phyloP scores from a whole-genome alignment of 768 basidiomycete genomes.

The Lactarius sp. region DNA sequence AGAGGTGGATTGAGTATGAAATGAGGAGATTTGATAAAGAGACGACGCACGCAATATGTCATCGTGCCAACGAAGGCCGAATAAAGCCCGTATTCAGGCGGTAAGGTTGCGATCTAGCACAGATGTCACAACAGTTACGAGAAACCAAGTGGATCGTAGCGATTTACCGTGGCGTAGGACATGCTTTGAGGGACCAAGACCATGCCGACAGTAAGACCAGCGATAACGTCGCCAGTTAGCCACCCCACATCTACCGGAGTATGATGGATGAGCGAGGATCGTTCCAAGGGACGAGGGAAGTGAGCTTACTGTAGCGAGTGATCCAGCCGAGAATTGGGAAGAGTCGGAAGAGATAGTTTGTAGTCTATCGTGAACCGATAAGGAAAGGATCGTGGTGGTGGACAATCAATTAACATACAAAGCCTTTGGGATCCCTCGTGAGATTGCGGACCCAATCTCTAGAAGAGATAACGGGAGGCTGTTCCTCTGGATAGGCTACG shows the following conservation, averaged over 20 bases:
- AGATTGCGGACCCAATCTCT: conserved; percentile 47
- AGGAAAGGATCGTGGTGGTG: neutral
- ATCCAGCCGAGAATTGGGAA: conserved; percentile 90
- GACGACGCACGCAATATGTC: conserved; percentile 67
- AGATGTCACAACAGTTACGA: neutral
- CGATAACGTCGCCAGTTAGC: conserved; percentile 82
- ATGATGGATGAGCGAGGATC: neutral
- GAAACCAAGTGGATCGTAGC: neutral
- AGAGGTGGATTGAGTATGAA: conserved; percentile 2
- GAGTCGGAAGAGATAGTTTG: conserved; percentile 60
- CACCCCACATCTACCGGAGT: conserved; percentile 47
- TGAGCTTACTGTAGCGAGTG: conserved; percentile 68
- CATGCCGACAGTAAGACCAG: conserved; percentile 90
- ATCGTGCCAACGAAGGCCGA: conserved; percentile 88
- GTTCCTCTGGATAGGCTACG: conserved; percentile 56
- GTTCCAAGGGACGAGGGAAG: conserved; percentile 12
- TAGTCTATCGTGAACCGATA: conserved; percentile 38
- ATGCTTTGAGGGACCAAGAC: conserved; percentile 93
- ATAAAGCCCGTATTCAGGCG: conserved; percentile 87
- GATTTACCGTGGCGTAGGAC: conserved; percentile 72
- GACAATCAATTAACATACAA: conserved; percentile 38
- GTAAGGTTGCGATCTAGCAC: conserved; percentile 74
- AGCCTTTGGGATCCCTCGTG: conserved; percentile 42
- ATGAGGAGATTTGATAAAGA: neutral
- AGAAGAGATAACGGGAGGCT: conserved; percentile 55